Percentiles rank a stretch among this genome's conserved stretches.
Evolutionary conservation across 257 asterid genomes (phyloP).

Genomic region (Solanum pimpinellifolium): DNA sequence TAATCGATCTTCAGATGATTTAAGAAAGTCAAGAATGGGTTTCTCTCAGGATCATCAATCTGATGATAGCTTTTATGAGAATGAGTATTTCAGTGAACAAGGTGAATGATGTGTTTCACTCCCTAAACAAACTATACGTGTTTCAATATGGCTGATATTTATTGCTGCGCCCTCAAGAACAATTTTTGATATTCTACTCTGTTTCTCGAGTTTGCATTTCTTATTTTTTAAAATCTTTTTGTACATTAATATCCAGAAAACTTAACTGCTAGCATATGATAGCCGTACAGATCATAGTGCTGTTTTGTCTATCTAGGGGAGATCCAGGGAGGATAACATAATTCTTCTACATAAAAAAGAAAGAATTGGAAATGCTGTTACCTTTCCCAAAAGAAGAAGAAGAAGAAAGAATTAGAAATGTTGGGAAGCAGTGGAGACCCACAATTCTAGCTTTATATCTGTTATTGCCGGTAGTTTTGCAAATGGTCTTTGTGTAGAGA

Average conservation of each 20-base stretch:
- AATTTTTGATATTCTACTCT: not conserved
- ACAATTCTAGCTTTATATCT: not conserved
- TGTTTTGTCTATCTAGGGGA: not conserved
- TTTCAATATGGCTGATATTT: not conserved
- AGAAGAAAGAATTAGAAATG: not conserved
- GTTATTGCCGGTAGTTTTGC: not conserved
- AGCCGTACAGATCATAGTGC: not conserved
- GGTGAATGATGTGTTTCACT: conserved; percentile 22
- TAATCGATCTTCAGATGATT: conserved; percentile 65
- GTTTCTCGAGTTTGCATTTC: not conserved
- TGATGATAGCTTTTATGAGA: conserved; percentile 58
- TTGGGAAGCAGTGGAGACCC: not conserved
- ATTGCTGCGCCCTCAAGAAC: not conserved
- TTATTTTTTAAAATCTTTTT: not conserved
- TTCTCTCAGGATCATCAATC: conserved; percentile 60
- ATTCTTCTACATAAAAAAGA: not conserved
- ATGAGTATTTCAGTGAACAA: conserved; percentile 55
- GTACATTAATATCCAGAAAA: not conserved
- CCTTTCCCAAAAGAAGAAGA: not conserved
- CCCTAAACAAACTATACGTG: not conserved
- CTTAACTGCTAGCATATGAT: not conserved
- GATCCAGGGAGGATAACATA: not conserved
- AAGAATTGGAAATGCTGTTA: not conserved
- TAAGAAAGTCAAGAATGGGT: conserved; percentile 86
- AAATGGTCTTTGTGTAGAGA: not conserved